These are phyloP conservation scores for Lecanicillium sp. DNA, from an alignment of 2,329 filamentous ascomycete genomes.

Conservation along the genomic window DNA sequence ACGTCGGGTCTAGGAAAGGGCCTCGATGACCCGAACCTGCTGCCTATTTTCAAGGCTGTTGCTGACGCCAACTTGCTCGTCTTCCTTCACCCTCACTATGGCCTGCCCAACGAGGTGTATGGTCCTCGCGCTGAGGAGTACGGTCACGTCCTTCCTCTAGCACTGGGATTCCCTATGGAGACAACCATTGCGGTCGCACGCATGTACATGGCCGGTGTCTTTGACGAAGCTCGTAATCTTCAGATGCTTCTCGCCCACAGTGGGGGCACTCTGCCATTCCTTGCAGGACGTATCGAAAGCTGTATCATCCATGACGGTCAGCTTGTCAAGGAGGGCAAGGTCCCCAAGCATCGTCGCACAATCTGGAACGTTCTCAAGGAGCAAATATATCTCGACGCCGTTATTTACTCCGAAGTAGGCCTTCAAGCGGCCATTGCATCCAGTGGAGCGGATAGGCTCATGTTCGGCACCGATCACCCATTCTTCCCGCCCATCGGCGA, in stretches of 20 bases:
- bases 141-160: conserved; percentile 80
- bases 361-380: conserved; percentile 54
- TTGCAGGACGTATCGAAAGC: conserved; percentile 82
- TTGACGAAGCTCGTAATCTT: conserved; percentile 65
- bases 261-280: conserved; percentile 80
- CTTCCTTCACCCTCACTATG: conserved; percentile 91
- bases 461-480: conserved; percentile 80
- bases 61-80: conserved; percentile 59
- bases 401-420: conserved; percentile 72
- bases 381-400: conserved; percentile 84
- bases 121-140: conserved; percentile 67
- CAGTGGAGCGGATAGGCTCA: conserved; percentile 60
- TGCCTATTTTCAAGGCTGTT: conserved; percentile 66
- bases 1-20: conserved; percentile 75
- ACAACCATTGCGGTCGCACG: conserved; percentile 84
- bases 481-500: conserved; percentile 72
- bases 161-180: conserved; percentile 84
- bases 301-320: conserved; percentile 79
- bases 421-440: conserved; percentile 65
- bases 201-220: conserved; percentile 83
- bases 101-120: conserved; percentile 73
- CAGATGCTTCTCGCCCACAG: conserved; percentile 79
- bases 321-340: conserved; percentile 58
- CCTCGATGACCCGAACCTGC: conserved; percentile 68
- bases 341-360: conserved; percentile 40